Evolutionary conservation across 2,329 filamentous ascomycete species (phyloP), one percentile per base, ranked within the genome.

Genomic region (Rhinocladiella similis): DNA sequence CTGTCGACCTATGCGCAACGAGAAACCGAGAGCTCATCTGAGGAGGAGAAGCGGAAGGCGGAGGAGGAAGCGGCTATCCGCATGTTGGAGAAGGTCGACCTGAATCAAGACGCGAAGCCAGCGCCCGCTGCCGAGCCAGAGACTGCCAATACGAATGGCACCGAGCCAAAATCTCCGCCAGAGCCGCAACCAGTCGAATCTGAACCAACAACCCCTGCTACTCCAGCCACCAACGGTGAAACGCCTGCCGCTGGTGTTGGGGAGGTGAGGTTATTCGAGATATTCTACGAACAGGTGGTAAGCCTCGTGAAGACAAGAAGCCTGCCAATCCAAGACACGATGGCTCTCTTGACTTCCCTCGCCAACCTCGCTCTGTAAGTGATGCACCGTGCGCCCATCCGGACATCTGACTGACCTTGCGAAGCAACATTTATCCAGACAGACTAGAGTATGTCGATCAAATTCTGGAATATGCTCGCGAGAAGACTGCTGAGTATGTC

Each of bases 201-300:
- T 4, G 56, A 63, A 18, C 43, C 50, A 14, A 43, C 47, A 18
- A 58, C 54, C 60, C 62, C 69, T n/a, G 64, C 62, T 33, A 48
- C 65, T 12, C 60, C 62, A 39, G 55, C 68, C 50, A 65, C 65
- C 54, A 65, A 70, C 39, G 73, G 72, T 54, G 68, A 69, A 41
- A 68, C 70, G 39, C 70, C 66, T 22, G 60, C 67, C 36, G 62
- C 56, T 22, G 67, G 66, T 47, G 70, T 73, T 27, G 77, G 86
- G 50, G 87, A 91, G 66, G 86, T 96, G 56, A 93, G 90, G 73
- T 83, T 99, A 20, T 97, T 97, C 72, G 92, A 97, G 73, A 90
- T 97, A 57, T 99, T 97, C 80, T 96, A 97, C 69, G 88, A 91
- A 50, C 94, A 97, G 73, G 94, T 97, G 60, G 89, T 95, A 69